Conservation (phyloP, 345 rosid genomes). For the Physaria fendleri region DNA sequence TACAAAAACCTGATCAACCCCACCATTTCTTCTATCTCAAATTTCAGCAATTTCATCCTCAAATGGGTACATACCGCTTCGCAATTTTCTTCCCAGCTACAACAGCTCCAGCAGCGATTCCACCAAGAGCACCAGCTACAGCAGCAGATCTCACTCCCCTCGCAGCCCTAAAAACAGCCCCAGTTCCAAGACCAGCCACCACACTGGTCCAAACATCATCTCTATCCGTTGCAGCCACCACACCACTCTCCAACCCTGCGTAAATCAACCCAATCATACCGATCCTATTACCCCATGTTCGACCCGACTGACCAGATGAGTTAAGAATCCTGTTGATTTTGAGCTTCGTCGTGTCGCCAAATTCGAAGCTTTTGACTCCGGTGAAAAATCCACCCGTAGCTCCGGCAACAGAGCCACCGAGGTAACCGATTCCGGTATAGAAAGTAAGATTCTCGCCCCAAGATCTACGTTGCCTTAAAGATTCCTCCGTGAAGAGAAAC, state of each 20-base stretch:
- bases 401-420: conserved; percentile 59
- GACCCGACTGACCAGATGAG: conserved; percentile 69
- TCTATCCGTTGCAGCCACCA: conserved; percentile 51
- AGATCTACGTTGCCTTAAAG: conserved; percentile 81
- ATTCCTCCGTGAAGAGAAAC: conserved; percentile 83
- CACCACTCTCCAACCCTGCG: conserved; percentile 73
- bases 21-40: conserved; percentile 23
- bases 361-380: conserved; percentile 59
- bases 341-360: conserved; percentile 75
- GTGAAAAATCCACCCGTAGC: conserved; percentile 47
- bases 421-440: conserved; percentile 82
- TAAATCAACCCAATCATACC: conserved; percentile 77
- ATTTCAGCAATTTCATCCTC: conserved; percentile 23
- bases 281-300: conserved; percentile 71
- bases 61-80: conserved; percentile 81
- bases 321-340: conserved; percentile 71
- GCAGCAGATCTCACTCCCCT: conserved; percentile 92
- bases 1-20: conserved; percentile 11
- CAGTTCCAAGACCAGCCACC: conserved; percentile 87
- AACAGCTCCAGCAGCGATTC: conserved; percentile 65
- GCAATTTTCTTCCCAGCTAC: conserved; percentile 70
- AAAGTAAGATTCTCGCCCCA: conserved; percentile 98
- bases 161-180: conserved; percentile 83
- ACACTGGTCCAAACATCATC: conserved; percentile 93
- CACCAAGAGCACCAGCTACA: conserved; percentile 93